Base-by-base conservation (phyloP, 2,329 filamentous ascomycete genomes). In the Aureobasidium sp. region DNA sequence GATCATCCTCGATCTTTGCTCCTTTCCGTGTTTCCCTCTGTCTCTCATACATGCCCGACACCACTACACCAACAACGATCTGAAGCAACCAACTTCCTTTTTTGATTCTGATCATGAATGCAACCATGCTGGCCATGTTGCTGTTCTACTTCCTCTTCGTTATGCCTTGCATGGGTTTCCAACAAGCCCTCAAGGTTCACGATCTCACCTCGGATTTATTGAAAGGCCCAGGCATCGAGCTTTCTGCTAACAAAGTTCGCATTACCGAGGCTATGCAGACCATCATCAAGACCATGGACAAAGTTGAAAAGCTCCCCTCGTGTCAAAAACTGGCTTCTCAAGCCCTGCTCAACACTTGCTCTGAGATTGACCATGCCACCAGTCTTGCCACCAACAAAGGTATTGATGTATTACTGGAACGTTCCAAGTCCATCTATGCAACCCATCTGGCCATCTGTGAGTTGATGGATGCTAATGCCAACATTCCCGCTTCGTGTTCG, bases 381-480 rank as follows among this genome's bases (percentile, higher is more conserved):
- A 58, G 62, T n/a, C 57, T 62, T 4, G 55, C 53, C 44, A 37
- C 58, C 5, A 60, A 65, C 3, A 37, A 63, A 50, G 60, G 65
- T 44, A 40, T 63, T 17, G 62, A 65, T 59, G 44, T 62, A 45
- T 58, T 60, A 2, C 64, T 76, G 35, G 75, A 75, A 53, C 64
- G 66, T 53, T 68, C 70, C 56, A 79, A 76, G 57, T 79, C 79
- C 4, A 71, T 80, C 27, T 85, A 83, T 57, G 80, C 81, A 2
- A 77, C 78, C 7, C 76, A 80, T 39, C 70, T 85, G 14, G 80
- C 83, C 10, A 70, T 84, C 7, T 86, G 83, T 59, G 82, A 85
- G 61, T 71, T 84, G 6, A 70, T 72, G 10, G 75, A 74, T 17
- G 77, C 79, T 2, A 72, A 74, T 10, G 53, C 64, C 2, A 42